A percentile compares a stretch with the other conserved stretches of the same genome.
These are phyloP conservation scores for Nicotiana tabacum DNA, from an alignment of 257 asterid species.

Conservation along the genomic window DNA sequence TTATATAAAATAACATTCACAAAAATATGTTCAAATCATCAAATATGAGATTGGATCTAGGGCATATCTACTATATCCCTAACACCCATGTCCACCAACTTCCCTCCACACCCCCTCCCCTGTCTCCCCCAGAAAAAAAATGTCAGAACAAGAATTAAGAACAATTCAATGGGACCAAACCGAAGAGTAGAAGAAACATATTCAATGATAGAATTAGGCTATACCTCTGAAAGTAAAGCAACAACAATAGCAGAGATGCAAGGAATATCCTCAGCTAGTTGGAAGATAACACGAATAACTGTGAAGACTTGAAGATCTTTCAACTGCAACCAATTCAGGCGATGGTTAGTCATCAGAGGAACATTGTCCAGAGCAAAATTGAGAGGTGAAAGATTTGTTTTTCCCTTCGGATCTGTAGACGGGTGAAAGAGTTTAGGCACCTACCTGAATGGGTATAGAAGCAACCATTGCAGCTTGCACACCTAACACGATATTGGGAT, in stretches of 20 bases:
- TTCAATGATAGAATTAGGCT: neutral
- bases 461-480: slow-evolving; percentile 91
- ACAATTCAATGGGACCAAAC: neutral
- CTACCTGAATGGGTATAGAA: slow-evolving; percentile 92
- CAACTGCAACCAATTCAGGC: slow-evolving; percentile 47
- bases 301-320: slow-evolving; percentile 96
- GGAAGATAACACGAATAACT: slow-evolving; percentile 90
- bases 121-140: neutral
- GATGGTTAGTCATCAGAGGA: neutral
- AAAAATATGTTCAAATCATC: too few species aligned
- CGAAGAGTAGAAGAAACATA: neutral
- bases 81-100: neutral
- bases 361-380: neutral
- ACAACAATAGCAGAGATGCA: slow-evolving; percentile 98
- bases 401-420: neutral
- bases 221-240: slow-evolving; percentile 95
- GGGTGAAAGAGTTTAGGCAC: slow-evolving; percentile 14
- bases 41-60: too few species aligned
- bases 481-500: slow-evolving; percentile 84
- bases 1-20: too few species aligned
- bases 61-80: too few species aligned
- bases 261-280: slow-evolving; percentile 93
- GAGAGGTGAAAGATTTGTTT: neutral
- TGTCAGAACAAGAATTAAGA: neutral
- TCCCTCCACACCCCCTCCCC: neutral